A percentile compares a stretch with the other conserved stretches of the same genome.
These are phyloP conservation scores for Macrophomina phaseolina DNA, from an alignment of 2,329 filamentous ascomycete genomes.

Conservation along the genomic window DNA sequence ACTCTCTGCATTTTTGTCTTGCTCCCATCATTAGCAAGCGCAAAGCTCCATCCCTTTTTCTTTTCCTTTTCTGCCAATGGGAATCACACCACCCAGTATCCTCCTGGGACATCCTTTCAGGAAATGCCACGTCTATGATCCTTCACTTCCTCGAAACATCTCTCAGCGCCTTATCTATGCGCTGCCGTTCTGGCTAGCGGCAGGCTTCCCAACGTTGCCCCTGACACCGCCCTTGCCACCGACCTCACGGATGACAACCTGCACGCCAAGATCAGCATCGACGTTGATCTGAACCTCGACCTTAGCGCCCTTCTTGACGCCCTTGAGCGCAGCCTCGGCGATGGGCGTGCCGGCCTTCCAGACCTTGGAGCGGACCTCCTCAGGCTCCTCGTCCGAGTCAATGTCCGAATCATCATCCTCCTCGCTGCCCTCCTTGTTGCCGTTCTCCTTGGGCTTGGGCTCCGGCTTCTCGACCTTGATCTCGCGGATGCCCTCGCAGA, in stretches of 20 bases:
- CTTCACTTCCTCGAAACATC: not conserved
- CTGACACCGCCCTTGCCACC: constrained; percentile 85
- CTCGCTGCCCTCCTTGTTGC: constrained; percentile 64
- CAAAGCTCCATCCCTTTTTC: not conserved
- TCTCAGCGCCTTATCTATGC: not conserved
- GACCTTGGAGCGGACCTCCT: constrained; percentile 86
- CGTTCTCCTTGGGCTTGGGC: constrained; percentile 73
- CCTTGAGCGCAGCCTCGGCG: constrained; percentile 83
- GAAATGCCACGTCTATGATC: constrained; percentile 2
- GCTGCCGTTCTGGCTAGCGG: constrained; percentile 24
- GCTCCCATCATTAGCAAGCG: not conserved
- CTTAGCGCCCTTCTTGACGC: constrained; percentile 85
- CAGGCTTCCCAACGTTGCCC: constrained; percentile 50
- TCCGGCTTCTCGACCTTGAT: constrained; percentile 94
- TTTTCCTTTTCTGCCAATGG: not conserved
- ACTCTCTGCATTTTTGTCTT: not conserved
- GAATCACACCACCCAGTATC: not conserved
- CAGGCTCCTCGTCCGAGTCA: constrained; percentile 66
- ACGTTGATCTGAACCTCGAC: constrained; percentile 95
- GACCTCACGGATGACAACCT: constrained; percentile 82
- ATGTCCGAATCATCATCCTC: constrained; percentile 60
- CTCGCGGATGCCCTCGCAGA: constrained; percentile 86
- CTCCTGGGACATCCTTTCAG: not conserved
- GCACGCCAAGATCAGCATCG: constrained; percentile 76
- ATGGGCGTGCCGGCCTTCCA: constrained; percentile 87